Evolutionary conservation across 805 yeast species (phyloP), one percentile per base, ranked within the genome.

Genomic region (Starmerella vitae): DNA sequence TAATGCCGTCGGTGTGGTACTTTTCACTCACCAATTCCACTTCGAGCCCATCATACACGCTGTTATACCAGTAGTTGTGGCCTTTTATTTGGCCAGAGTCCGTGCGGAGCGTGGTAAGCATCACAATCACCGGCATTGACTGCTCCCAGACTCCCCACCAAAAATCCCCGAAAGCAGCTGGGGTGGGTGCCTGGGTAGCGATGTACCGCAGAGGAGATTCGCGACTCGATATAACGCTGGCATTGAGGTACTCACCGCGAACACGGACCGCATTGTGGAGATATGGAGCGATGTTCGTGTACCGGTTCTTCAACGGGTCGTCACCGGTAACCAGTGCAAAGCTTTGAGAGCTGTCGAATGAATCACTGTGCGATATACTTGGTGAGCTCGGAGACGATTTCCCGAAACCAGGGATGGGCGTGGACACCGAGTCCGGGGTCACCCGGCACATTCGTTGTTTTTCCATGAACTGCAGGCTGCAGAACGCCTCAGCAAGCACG

Each of bases 111-210:
- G 79, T 76, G 4, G 96, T 83, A 46, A 88, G 66, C 30, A 93
- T 76, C 4, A 88, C 59, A 20, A 88, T 72, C 3, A 88, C 56
- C 5, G 80, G 76, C 10, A 75, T 70, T 15, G 66, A 57, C 47
- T 81, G 75, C 50, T 81, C 79, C 50, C 74, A 64, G 12, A 83
- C 67, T 44, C 85, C 74, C 44, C 76, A 72, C 78, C 91, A 85
- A 52, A 91, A 88, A 56, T 88, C 96, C 19, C 74, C 75, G 33
- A 81, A 70, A 0, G 98, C 84, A 26, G 73, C 74, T 1, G 66
- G 65, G 42, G 88, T 59, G 3, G 98, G 97, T 2, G 94, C 98
- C 54, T 88, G 98, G 1, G 96, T 76, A 1, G 96, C 97, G 51
- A 88, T 85, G 53, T 78, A 80, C 30, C 69, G 67, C 29, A 56